These are phyloP conservation scores for Zalerion maritima DNA, from an alignment of 495 filamentous ascomycete genomes.

Conservation along the genomic window DNA sequence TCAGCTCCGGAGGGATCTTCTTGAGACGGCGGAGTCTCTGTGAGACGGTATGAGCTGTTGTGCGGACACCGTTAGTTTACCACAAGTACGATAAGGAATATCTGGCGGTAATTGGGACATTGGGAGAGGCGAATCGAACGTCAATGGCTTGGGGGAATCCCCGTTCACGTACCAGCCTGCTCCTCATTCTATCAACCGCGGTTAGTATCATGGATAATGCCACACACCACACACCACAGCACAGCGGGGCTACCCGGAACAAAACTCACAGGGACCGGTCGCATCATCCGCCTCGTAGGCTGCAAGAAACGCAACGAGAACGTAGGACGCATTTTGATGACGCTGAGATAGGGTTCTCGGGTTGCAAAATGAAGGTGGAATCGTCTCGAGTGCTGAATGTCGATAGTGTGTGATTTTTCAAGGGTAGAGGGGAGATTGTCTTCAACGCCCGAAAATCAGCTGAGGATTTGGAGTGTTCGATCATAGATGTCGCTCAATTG, in stretches of 20 bases:
- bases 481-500: no score
- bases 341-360: no score
- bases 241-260: conserved; percentile 3
- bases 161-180: conserved; percentile 59
- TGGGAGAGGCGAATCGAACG: not conserved
- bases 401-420: no score
- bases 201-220: conserved; percentile 17
- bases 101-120: conserved; percentile 9
- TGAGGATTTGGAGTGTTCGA: no score
- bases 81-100: conserved; percentile 1
- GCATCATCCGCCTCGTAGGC: conserved; percentile 50
- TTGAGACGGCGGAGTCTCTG: conserved; percentile 80
- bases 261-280: conserved; percentile 64
- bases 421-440: conserved; percentile 12
- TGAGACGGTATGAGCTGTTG: conserved; percentile 85
- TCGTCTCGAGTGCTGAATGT: no score
- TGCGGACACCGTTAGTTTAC: conserved; percentile 11
- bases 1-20: conserved; percentile 84
- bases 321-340: conserved; percentile 57
- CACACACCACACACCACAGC: conserved; percentile 12
- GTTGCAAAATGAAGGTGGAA: no score
- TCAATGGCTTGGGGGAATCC: conserved; percentile 19
- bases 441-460: no score
- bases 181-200: conserved; percentile 54
- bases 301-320: conserved; percentile 37